Base-by-base conservation (phyloP, 2,329 filamentous ascomycete species). In the Emmonsiellopsis sp. region DNA sequence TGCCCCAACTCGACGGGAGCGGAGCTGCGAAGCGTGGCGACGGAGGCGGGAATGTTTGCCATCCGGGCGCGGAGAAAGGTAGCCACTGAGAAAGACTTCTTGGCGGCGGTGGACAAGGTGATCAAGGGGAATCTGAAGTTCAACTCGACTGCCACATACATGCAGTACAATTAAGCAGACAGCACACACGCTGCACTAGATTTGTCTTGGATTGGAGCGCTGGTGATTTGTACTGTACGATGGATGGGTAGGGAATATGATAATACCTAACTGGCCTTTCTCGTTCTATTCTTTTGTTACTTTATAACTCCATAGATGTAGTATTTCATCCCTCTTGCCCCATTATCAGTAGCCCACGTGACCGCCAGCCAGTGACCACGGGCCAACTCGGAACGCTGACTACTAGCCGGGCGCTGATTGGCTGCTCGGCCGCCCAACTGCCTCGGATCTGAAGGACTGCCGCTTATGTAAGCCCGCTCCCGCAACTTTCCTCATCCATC, bases 41-140 rank as follows among this genome's bases (percentile, higher is more conserved):
- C 93, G 7, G 93, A 98, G 74, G 92, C 93, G 1, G 93, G 93
- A 61, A 97, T 98, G 92, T 98, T 95, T 67, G 93, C 93, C 56
- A 96, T 98, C 61, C 84, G 93, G 46, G 89, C 89, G 38, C 79
- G 93, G 70, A 85, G 93, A 75, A 98, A 98, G 87, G 89, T 98
- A 13, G 93, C 93, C 0, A 92, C 91, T 1, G 93, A 98, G 79
- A 97, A 98, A 81, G 93, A 98, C 74, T 98, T 98, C 75, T 76
- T 98, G 63, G 91, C 89, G 54, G 92, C 93, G 2, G 93, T 98
- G 57, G 93, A 98, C 79, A 98, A 98, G 83, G 93, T 98, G 59
- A 97, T 97, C 78, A 95, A 96, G 82, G 91, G 88, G 64, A 96
- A 97, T 74, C 79, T 95, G 70, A 98, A 98, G 83, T 98, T 98